phyloP scores from a whole-genome alignment of 2,329 filamentous ascomycete genomes.

The Claviceps cyperi region DNA sequence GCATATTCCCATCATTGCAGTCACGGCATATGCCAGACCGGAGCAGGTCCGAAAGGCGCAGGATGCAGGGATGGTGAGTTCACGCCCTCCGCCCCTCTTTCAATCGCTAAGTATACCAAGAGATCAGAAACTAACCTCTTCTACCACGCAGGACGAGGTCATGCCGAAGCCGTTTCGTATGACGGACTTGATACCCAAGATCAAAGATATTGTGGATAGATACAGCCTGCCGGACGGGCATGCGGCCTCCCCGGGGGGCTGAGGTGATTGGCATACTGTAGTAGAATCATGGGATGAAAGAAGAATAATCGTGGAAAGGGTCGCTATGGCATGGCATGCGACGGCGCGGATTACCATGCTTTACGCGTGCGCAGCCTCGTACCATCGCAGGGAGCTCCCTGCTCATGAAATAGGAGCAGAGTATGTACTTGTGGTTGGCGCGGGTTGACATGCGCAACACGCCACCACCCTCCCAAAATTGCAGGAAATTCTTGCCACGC shows the following conservation, averaged over 20 bases:
- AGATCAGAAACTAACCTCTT: background rate
- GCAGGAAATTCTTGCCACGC: no score
- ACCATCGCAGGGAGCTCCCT: no score
- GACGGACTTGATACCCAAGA: constrained; percentile 5
- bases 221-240: background rate
- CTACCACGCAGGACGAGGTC: constrained; percentile 2
- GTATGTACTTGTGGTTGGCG: no score
- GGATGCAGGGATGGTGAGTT: constrained; percentile 54
- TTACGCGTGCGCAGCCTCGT: no score
- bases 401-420: no score
- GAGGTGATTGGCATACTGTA: background rate
- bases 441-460: no score
- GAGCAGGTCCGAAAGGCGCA: constrained; percentile 60
- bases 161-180: constrained; percentile 6
- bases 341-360: no score
- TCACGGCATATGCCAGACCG: constrained; percentile 63
- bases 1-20: constrained; percentile 63
- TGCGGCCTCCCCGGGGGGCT: background rate
- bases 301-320: background rate
- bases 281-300: no score
- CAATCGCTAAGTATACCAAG: background rate
- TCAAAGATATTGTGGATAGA: constrained; percentile 3
- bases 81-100: background rate
- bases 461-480: no score
- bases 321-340: no score